A percentile compares a stretch with the other conserved stretches of the same genome.
phyloP scores from a whole-genome alignment of 225 moss, liverwort and hornwort species.

The Pleurozium schreberi region DNA sequence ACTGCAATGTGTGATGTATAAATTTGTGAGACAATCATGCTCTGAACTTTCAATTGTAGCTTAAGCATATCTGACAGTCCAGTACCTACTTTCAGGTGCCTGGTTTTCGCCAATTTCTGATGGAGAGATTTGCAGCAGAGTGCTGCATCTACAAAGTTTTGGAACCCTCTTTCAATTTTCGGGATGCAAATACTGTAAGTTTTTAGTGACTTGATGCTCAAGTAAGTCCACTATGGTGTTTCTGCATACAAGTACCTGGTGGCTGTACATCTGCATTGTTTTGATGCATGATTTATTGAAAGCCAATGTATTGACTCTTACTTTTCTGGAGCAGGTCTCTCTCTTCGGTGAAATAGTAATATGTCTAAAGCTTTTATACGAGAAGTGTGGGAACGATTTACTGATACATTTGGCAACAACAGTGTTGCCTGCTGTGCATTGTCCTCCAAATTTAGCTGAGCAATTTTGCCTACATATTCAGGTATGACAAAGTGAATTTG shows the following conservation, averaged over 20 bases:
- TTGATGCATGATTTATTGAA: not conserved
- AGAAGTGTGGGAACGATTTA: conserved; percentile 83
- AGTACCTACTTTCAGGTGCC: conserved; percentile 48
- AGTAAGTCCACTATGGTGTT: not conserved
- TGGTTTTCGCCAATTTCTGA: conserved; percentile 83
- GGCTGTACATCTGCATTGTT: not conserved
- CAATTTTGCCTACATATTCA: conserved; percentile 92
- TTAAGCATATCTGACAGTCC: not conserved
- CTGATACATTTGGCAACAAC: conserved; percentile 76
- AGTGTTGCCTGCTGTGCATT: conserved; percentile 75
- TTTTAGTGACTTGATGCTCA: not conserved
- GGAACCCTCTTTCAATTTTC: conserved; percentile 70
- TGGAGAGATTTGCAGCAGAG: conserved; percentile 71
- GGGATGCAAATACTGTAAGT: conserved; percentile 94
- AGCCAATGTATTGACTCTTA: not conserved
- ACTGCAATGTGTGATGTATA: not conserved
- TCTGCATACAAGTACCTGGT: not conserved
- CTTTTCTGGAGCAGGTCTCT: conserved; percentile 43
- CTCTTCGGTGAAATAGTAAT: conserved; percentile 78
- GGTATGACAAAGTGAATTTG: conserved; percentile 18
- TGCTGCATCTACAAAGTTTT: conserved; percentile 83
- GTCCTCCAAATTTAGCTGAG: conserved; percentile 85
- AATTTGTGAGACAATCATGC: not conserved
- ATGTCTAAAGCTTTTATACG: conserved; percentile 66
- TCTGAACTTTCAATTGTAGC: not conserved